Conservation (phyloP, 1,139 yeast species). For the Taphrina sp. region DNA sequence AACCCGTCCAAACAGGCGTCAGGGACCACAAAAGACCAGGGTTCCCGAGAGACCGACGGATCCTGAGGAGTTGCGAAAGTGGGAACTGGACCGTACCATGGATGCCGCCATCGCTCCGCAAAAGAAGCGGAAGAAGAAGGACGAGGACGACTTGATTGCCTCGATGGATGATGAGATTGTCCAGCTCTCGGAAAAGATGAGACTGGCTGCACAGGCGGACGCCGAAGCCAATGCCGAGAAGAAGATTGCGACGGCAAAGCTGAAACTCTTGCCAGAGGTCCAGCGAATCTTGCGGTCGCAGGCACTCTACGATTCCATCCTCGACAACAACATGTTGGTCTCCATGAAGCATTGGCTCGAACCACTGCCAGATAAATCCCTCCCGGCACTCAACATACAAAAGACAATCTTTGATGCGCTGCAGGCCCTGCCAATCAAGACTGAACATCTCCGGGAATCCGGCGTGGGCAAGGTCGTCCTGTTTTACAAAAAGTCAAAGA, state of each 20-base stretch:
- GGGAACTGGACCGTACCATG: slow-evolving; percentile 76
- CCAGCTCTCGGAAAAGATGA: slow-evolving; percentile 81
- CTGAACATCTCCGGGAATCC: slow-evolving; percentile 89
- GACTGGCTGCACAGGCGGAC: slow-evolving; percentile 86
- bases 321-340: slow-evolving; percentile 90
- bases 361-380: slow-evolving; percentile 94
- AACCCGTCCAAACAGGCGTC: slow-evolving; percentile 39
- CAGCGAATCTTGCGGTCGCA: slow-evolving; percentile 69
- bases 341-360: slow-evolving; percentile 97
- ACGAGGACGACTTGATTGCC: slow-evolving; percentile 89
- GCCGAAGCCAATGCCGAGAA: slow-evolving; percentile 70
- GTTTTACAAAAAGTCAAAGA: slow-evolving; percentile 87
- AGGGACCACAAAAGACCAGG: slow-evolving; percentile 13
- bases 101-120: slow-evolving; percentile 67
- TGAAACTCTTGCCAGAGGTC: slow-evolving; percentile 77
- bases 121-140: slow-evolving; percentile 54
- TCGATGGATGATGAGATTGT: slow-evolving; percentile 92
- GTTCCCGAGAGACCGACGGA: slow-evolving; percentile 28
- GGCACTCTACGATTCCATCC: slow-evolving; percentile 69
- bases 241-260: slow-evolving; percentile 79
- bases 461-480: slow-evolving; percentile 92
- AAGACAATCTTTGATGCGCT: slow-evolving; percentile 76
- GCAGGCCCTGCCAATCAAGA: slow-evolving; percentile 80
- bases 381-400: slow-evolving; percentile 96
- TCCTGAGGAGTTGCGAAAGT: slow-evolving; percentile 48